phyloP scores from a whole-genome alignment of 140 eudicot species.

The Ambrosia hybrid region DNA sequence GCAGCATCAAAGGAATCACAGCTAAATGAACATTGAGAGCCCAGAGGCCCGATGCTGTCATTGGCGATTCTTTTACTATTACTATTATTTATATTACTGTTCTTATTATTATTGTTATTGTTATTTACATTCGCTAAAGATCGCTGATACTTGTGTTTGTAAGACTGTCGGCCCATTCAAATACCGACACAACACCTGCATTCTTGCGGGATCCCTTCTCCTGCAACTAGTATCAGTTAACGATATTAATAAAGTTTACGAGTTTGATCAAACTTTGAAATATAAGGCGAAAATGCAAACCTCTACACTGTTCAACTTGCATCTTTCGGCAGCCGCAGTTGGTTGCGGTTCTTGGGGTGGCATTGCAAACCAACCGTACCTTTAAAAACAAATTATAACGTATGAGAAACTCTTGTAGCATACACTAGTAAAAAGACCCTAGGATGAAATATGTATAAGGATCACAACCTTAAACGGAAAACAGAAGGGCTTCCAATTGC shows the following conservation, averaged over 20 bases:
- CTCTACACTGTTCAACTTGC: constrained; percentile 19
- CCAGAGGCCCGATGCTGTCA: constrained; percentile 14
- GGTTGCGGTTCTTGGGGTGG: constrained; percentile 38
- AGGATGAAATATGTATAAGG: constrained; percentile 10
- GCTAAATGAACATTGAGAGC: constrained; percentile 55
- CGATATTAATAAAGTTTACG: background rate
- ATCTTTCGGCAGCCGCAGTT: constrained; percentile 30
- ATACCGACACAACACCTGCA: constrained; percentile 47
- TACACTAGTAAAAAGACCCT: constrained; percentile 9
- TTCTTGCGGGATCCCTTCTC: constrained; percentile 41
- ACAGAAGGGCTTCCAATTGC: constrained; percentile 70
- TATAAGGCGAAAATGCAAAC: constrained; percentile 5
- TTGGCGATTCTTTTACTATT: background rate
- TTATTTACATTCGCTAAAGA: constrained; percentile 60
- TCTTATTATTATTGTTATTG: background rate
- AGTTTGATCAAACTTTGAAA: background rate
- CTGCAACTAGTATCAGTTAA: constrained; percentile 33
- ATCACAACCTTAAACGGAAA: constrained; percentile 79
- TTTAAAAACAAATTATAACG: constrained; percentile 21
- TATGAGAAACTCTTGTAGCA: constrained; percentile 6
- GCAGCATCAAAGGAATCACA: constrained; percentile 99
- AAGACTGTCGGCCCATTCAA: constrained; percentile 94
- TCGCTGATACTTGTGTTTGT: constrained; percentile 84
- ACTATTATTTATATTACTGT: background rate
- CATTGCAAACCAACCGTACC: constrained; percentile 78